Conservation (phyloP, 352 stramenopile genomes). For the Globisporangium nagaii region DNA sequence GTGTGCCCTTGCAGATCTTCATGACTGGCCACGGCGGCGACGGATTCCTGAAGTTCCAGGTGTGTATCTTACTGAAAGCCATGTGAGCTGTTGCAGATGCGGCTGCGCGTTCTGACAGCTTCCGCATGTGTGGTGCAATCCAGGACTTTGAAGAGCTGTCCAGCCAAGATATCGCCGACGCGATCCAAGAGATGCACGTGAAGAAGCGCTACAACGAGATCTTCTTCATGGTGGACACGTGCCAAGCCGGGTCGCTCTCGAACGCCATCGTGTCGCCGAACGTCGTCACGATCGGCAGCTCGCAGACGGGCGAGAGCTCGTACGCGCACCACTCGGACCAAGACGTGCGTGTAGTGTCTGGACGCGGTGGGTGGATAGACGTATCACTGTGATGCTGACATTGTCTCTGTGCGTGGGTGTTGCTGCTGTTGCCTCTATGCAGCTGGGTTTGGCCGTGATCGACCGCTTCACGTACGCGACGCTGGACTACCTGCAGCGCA, state of each 20-base stretch:
- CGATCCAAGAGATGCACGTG: conserved; percentile 93
- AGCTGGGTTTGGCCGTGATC: conserved; percentile 84
- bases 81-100: too few relatives aligned
- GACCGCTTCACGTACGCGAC: conserved; percentile 88
- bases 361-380: neutral
- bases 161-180: conserved; percentile 89
- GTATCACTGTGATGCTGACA: neutral
- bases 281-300: conserved; percentile 92
- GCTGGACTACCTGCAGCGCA: conserved; percentile 82
- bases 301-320: conserved; percentile 90
- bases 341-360: conserved; percentile 27
- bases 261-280: conserved; percentile 86
- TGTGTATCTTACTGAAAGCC: conserved; percentile 18
- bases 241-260: conserved; percentile 92
- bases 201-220: conserved; percentile 93
- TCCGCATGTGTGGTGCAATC: too few relatives aligned
- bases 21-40: conserved; percentile 96
- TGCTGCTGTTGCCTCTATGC: neutral
- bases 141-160: conserved; percentile 95
- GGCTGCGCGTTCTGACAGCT: too few relatives aligned
- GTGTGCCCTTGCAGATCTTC: conserved; percentile 47
- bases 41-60: conserved; percentile 98
- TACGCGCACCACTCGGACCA: conserved; percentile 91
- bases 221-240: conserved; percentile 98
- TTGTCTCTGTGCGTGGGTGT: neutral